phyloP scores from a whole-genome alignment of 2,329 filamentous ascomycete genomes.

The Chrysoporthe austroafricana region DNA sequence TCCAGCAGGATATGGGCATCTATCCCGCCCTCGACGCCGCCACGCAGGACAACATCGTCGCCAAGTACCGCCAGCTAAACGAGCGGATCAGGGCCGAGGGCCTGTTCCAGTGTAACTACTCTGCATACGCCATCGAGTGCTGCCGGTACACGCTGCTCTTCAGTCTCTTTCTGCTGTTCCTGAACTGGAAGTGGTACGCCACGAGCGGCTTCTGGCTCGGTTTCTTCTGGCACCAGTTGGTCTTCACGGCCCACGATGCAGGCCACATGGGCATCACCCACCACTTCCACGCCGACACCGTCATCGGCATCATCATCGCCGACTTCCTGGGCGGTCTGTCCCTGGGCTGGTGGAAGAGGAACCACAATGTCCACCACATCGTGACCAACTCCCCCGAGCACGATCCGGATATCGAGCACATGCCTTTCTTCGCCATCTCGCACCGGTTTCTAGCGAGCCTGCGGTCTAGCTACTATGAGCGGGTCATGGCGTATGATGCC shows the following conservation, averaged over 20 bases:
- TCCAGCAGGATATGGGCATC: conserved; percentile 74
- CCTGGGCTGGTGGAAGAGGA: conserved; percentile 95
- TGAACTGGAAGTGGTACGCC: conserved; percentile 68
- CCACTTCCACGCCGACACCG: conserved; percentile 78
- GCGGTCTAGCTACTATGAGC: conserved; percentile 81
- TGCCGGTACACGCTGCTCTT: conserved; percentile 74
- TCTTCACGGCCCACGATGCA: conserved; percentile 92
- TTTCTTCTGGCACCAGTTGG: conserved; percentile 89
- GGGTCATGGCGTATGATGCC: conserved; percentile 76
- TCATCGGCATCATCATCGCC: conserved; percentile 88
- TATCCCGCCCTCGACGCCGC: conserved; percentile 77
- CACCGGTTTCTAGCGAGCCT: conserved; percentile 77
- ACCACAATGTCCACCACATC: conserved; percentile 95
- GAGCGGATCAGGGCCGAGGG: conserved; percentile 72
- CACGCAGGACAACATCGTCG: conserved; percentile 76
- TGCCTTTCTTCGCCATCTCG: conserved; percentile 86
- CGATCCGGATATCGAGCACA: conserved; percentile 91
- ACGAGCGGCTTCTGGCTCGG: conserved; percentile 77
- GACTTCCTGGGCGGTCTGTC: conserved; percentile 89
- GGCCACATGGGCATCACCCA: conserved; percentile 98
- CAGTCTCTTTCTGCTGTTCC: conserved; percentile 60
- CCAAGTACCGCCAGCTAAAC: conserved; percentile 81
- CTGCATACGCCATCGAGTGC: conserved; percentile 75
- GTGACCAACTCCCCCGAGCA: conserved; percentile 95
- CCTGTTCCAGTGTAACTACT: conserved; percentile 84